Conservation (phyloP, 441 rosid species). For the Rhodomyrtus psidioides region DNA sequence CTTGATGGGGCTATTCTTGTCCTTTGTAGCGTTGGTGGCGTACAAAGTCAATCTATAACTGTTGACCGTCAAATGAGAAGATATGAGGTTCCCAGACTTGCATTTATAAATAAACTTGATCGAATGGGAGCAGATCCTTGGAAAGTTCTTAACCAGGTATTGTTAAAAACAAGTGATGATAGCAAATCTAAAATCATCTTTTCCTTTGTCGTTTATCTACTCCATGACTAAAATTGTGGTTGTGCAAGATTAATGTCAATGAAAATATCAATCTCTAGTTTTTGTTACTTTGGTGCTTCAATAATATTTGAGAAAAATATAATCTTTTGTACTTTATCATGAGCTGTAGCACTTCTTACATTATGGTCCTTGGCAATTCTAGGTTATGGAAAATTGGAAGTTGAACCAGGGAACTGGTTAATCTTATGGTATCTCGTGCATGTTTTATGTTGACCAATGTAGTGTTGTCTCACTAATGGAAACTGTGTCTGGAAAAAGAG, state of each 20-base stretch:
- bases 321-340: background rate
- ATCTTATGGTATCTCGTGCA: background rate
- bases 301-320: background rate
- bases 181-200: background rate
- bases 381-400: background rate
- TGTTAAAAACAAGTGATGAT: background rate
- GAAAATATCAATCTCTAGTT: background rate
- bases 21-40: constrained; percentile 97
- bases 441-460: background rate
- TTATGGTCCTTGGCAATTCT: background rate
- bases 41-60: constrained; percentile 97
- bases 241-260: background rate
- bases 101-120: constrained; percentile 95
- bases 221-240: background rate
- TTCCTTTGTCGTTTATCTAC: background rate
- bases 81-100: constrained; percentile 88
- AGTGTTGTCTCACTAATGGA: background rate
- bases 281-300: background rate
- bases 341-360: background rate
- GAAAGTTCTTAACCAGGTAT: constrained; percentile 94
- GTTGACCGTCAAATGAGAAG: constrained; percentile 99
- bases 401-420: background rate
- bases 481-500: background rate
- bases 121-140: constrained; percentile 99
- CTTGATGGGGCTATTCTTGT: constrained; percentile 95